These are phyloP conservation scores for Udeniomyces megalosporus DNA, from an alignment of 768 basidiomycete species.

Conservation along the genomic window DNA sequence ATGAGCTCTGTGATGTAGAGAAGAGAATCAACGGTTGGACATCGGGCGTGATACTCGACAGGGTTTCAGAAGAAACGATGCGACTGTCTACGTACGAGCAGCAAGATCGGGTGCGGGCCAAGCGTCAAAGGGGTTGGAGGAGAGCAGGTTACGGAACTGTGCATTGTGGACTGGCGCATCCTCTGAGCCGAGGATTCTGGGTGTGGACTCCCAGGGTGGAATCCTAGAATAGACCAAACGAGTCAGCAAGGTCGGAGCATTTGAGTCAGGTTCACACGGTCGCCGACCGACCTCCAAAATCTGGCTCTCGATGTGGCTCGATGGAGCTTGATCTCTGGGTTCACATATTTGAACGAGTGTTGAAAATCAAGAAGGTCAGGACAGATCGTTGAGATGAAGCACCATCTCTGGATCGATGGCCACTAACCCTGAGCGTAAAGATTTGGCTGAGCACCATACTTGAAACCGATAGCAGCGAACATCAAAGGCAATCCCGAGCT, in stretches of 20 bases:
- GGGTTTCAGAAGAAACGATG: no score
- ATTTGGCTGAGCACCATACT: conserved; percentile 11
- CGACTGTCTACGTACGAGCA: no score
- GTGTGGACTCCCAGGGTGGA: conserved; percentile 13
- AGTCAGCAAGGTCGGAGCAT: neutral
- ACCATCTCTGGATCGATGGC: neutral
- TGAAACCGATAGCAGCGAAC: conserved; percentile 13
- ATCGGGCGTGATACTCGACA: no score
- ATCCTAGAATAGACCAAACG: neutral
- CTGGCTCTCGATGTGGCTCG: conserved; percentile 7
- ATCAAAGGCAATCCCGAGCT: conserved; percentile 8
- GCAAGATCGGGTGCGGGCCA: conserved; percentile 10
- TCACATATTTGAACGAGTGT: neutral
- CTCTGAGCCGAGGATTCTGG: neutral
- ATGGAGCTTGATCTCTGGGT: conserved; percentile 9
- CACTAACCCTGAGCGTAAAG: neutral
- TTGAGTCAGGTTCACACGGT: no score
- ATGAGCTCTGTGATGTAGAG: no score
- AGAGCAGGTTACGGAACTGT: conserved; percentile 2
- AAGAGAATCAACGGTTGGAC: no score
- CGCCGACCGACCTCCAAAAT: neutral
- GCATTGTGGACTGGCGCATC: neutral
- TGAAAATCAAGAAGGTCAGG: no score
- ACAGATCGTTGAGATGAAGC: no score
- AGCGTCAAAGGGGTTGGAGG: conserved; percentile 10